Evolutionary conservation across 257 asterid species (phyloP), one percentile per base, ranked within the genome.

Genomic region (Gentiana macrophylla): DNA sequence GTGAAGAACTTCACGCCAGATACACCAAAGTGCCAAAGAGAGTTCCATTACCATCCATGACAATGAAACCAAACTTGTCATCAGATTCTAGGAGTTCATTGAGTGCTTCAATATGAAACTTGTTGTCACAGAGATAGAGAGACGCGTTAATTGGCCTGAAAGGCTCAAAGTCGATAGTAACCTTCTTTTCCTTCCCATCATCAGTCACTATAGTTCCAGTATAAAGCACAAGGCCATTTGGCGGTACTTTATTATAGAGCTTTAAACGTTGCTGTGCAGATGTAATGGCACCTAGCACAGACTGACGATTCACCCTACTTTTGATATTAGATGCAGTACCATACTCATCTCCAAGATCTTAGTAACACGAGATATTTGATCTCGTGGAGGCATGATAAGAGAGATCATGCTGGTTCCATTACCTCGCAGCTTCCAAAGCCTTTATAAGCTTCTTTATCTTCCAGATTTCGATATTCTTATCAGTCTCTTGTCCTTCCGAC

Each of bases 381-480:
- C 77, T 50, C 81, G 75, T 4, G 81, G 81, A 51, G 81, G 81
- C 48, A 75, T 65, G 56, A 75, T 71, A 47, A 75, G 75, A 50
- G 81, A 75, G 65, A 75, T 68, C 81, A 71, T 75, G 65, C 81
- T 72, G 55, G 81, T 75, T 35, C 81, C 81, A 37, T 75, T 75
- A 57, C 81, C 81, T 65, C 78, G 69, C 78, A 51, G 81, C 60
- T 45, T 71, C 61, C 63, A 75, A 51, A 51, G 75, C 81, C 62
- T 71, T 75, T 51, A 75, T 72, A 37, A 75, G 47, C 48, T 75
- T 71, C 73, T 75, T 75, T 62, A 71, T 67, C 60, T 71, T 75
- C 81, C 81, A 75, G 52, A 75, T 75, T 32, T 71, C 72, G 6
- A 75, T 38, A 8, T 8, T 38, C 44, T 38, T 38, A 38, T 38